Conservation (phyloP, 169 alveolate genomes). For the Plasmodium adleri region DNA sequence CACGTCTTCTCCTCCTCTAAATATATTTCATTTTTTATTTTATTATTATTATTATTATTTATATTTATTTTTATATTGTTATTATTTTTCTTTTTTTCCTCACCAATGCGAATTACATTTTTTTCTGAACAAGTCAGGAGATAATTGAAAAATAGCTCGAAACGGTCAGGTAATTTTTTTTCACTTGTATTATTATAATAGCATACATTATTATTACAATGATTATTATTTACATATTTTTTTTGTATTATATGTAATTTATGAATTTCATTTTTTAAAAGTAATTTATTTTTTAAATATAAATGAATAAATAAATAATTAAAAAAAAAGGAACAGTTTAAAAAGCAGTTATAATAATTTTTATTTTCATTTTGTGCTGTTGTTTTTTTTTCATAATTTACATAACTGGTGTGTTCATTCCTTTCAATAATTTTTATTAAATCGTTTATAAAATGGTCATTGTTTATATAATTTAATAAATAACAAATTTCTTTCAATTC, state of each 20-base stretch:
- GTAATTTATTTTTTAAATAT: conserved; percentile 3
- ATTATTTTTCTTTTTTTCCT: conserved; percentile 1
- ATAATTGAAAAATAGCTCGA: conserved; percentile 16
- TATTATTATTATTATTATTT: conserved; percentile 1
- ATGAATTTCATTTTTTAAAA: neutral
- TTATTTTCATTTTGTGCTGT: neutral
- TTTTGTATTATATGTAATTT: neutral
- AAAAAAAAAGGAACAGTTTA: conserved; percentile 11
- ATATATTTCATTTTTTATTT: neutral
- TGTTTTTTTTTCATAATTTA: neutral
- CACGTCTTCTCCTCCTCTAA: neutral
- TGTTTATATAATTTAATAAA: neutral
- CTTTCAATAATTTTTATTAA: conserved; percentile 24
- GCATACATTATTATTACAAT: neutral
- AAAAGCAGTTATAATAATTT: neutral
- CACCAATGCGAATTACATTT: conserved; percentile 24
- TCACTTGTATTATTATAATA: neutral
- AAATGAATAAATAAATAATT: conserved; percentile 11
- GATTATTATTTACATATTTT: neutral
- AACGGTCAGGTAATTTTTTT: neutral
- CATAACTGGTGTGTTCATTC: neutral
- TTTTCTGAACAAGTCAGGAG: conserved; percentile 28
- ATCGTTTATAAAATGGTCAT: conserved; percentile 20
- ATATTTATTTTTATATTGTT: neutral
- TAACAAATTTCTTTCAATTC: conserved; percentile 35